Evolutionary conservation across 306 rosid species (phyloP), one percentile per base, ranked within the genome.

Genomic region (Quercus berberidifolia): DNA sequence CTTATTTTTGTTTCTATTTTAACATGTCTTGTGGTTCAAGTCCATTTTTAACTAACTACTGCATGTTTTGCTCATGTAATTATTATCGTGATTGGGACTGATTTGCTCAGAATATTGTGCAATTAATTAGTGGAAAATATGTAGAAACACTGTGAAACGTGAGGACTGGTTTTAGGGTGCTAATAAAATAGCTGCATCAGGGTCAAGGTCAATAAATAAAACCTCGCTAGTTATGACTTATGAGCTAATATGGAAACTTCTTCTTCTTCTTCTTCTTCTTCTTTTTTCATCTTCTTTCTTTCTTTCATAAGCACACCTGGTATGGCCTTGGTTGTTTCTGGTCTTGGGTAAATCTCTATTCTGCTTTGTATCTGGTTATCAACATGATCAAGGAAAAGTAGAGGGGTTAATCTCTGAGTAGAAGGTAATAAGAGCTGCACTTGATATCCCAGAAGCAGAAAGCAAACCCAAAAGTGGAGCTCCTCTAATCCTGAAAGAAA

Each of bases 171-270:
- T 30, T 76, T 21, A 30, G 19, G 65, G 76, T 26, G 51, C 52
- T 54, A 7, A 57, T 49, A 19, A 49, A 33, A 55, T 75, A 56
- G 75, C 63, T 79, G 67, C 67, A 73, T 71, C 78, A 58, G 13
- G 78, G 77, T 81, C 57, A 76, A 80, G 76, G 77, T 81, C 56
- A 76, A 78, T 55, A 78, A 71, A n/a, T n/a, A 20, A 69, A 78
- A 35, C 54, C 76, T 75, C 51, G 13, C 33, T 74, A 55, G 38
- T 74, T 58, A 60, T 77, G 21, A 51, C 20, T 30, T 69, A 41
- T 77, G 21, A 51, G 26, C 23, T 69, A 41, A 2, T 46, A 49
- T 73, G 49, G 20, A 60, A 72, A 71, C 73, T 71, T 51, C 75
- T 62, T 51, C 75, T 67, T 26, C 28, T 25, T 74, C 69, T 58